These are phyloP conservation scores for Leccinum uliginosum DNA, from an alignment of 768 basidiomycete species.

Conservation along the genomic window DNA sequence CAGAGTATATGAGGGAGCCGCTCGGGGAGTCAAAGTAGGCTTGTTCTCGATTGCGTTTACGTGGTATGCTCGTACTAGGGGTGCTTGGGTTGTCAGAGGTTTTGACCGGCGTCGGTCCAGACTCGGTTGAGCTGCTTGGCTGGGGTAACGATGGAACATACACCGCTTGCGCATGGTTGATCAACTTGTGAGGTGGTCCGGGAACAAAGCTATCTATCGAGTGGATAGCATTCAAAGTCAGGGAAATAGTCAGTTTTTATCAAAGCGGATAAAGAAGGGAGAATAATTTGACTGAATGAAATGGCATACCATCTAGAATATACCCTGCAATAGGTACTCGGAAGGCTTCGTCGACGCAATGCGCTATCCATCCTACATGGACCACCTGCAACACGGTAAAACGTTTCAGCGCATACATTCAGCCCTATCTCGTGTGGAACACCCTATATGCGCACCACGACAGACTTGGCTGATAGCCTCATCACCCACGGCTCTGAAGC, in stretches of 20 bases:
- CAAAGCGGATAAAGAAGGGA: neutral
- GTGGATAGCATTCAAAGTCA: slow-evolving; percentile 1
- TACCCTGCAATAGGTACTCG: slow-evolving; percentile 25
- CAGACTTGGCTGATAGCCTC: slow-evolving; percentile 25
- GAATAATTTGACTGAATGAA: neutral
- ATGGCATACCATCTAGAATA: slow-evolving; percentile 28
- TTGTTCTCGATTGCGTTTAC: slow-evolving; percentile 28
- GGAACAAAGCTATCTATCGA: slow-evolving; percentile 17
- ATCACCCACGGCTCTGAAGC: slow-evolving; percentile 25
- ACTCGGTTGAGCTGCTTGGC: neutral
- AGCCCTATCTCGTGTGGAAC: neutral
- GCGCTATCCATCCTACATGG: slow-evolving; percentile 29
- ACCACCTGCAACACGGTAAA: slow-evolving; percentile 18
- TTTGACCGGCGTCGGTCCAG: neutral
- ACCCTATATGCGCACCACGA: slow-evolving; percentile 22
- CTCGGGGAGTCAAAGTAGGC: slow-evolving; percentile 27
- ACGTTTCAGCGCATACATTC: slow-evolving; percentile 8
- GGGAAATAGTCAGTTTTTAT: neutral
- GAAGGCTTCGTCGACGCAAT: slow-evolving; percentile 26
- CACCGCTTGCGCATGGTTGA: neutral
- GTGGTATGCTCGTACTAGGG: slow-evolving; percentile 12
- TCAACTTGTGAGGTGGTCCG: slow-evolving; percentile 17
- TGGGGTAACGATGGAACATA: slow-evolving; percentile 2
- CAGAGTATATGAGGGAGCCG: slow-evolving; percentile 24
- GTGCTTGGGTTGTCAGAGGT: slow-evolving; percentile 24